phyloP scores from a whole-genome alignment of 2,329 filamentous ascomycete species.

The Pseudogymnoascus sp. region DNA sequence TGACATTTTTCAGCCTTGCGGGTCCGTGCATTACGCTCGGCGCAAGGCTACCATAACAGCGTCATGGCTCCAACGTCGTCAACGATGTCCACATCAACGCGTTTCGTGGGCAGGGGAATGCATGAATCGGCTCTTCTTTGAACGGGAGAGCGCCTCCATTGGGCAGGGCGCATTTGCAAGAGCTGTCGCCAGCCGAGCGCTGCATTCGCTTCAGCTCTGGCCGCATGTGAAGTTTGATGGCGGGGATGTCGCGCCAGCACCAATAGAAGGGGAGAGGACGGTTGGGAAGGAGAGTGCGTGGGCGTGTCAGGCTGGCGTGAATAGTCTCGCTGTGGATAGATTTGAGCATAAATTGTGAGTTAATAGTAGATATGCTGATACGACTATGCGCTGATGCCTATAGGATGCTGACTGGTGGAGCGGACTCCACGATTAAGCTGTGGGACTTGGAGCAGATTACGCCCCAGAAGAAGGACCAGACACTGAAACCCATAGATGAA shows the following conservation, averaged over 20 bases:
- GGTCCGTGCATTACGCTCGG: neutral
- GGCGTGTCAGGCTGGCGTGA: conserved; percentile 73
- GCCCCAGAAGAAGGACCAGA: conserved; percentile 37
- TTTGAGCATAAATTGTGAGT: conserved; percentile 68
- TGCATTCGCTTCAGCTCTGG: conserved; percentile 60
- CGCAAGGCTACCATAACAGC: neutral
- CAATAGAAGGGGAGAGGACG: conserved; percentile 15
- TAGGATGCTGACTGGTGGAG: conserved; percentile 74
- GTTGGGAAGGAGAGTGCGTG: conserved; percentile 29
- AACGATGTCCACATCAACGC: neutral
- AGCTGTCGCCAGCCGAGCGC: conserved; percentile 54
- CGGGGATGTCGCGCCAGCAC: conserved; percentile 33
- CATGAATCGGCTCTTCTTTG: conserved; percentile 70
- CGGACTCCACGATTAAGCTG: conserved; percentile 72
- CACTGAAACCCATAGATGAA: conserved; percentile 45
- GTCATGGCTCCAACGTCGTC: neutral
- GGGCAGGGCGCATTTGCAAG: conserved; percentile 54
- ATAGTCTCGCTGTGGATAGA: conserved; percentile 67
- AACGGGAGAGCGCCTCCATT: conserved; percentile 64
- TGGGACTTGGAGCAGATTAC: conserved; percentile 70
- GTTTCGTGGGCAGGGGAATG: conserved; percentile 36
- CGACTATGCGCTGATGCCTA: neutral
- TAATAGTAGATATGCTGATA: conserved; percentile 16
- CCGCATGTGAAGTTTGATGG: conserved; percentile 64
- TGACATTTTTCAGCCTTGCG: conserved; percentile 4